Base-by-base conservation (phyloP, 768 basidiomycete species). In the Tricholomella constricta region DNA sequence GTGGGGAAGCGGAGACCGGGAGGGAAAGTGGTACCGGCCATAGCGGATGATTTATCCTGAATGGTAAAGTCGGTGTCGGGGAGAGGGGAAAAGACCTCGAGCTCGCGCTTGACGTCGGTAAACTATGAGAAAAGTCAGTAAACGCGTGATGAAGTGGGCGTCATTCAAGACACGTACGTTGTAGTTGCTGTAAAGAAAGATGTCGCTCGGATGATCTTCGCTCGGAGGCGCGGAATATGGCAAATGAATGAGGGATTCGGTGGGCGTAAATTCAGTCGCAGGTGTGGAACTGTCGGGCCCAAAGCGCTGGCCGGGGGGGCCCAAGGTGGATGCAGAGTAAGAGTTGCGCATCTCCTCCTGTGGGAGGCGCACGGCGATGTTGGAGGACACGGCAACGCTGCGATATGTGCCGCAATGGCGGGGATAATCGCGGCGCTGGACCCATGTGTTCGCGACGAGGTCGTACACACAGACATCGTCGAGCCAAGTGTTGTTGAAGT, bases 361-460 rank as follows among this genome's bases (percentile, higher is more conserved):
- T 1, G 87, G 80, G 34, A 85, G 72, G 27, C 91, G 86, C 43
- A 94, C 86, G 40, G 79, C 77, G 54, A 78, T 77, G 54, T 75
- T 75, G 10, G 88, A 84, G 2, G 91, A 86, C 17, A 95, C 88
- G 0, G 93, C 92, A 22, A 98, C 91, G 60, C 90, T 91, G 48
- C 96, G 88, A 69, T 98, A 98, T 0, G 95, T 95, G 3, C 96
- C 96, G 65, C 93, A 94, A 71, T 98, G 94, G n/a, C 91, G 83
- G 1, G 90, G 89, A 61, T 94, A 94, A 54, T 85, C 83, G 44
- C 88, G 84, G 31, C 82, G 77, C 62, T 88, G 86, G 0, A 91
- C 79, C 95, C 96, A 98, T 6, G 78, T 74, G 66, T 82, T 82
- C 12, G 73, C 70, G 12, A 76, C 66, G 32, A 98, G 79, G 65